Evolutionary conservation across 176 grass and related monocot species (phyloP), one percentile per base, ranked within the genome.

Genomic region (Sorghum bicolor): DNA sequence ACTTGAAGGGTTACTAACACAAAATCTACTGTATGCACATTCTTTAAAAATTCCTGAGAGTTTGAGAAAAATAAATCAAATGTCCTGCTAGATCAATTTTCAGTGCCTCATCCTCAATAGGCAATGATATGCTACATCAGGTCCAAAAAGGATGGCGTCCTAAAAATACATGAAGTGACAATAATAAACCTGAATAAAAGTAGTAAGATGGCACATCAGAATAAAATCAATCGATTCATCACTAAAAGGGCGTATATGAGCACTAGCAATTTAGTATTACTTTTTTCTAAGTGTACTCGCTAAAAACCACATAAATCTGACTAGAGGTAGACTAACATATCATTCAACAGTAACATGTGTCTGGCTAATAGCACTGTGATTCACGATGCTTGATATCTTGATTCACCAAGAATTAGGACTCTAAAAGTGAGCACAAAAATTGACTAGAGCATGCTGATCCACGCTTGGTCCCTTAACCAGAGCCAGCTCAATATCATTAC

Each of bases 61-160:
- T 26, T 61, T 26, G 57, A 61, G 57, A 61, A 61, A 22, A 26
- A 61, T 61, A 13, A 61, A 61, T 36, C 43, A 12, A 52, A 24
- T 66, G 31, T 47, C 5, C 30, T 34, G 40, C 28, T 33, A 76
- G n/a, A 76, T 28, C 39, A n/a, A 81, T 77, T 81, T 76, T 77
- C 52, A 34, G 52, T 10, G 62, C 15, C 40, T 55, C 43, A 83
- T 81, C 34, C 36, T 67, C 40, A 53, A 41, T 62, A 53, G 20
- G 22, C 62, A 69, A 53, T 62, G 10, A 31, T 60, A 62, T 34
- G 17, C 17, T 63, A 79, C 26, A 22, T 32, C 13, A 5, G 3
- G 63, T 67, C 78, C 19, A 36, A 22, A 50, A 36, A 36, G 48
- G 63, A 67, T 14, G 16, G 39, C 5, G 0, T 16, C 40, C 10